phyloP scores from a whole-genome alignment of 1,284 basidiomycete species.

The Heterobasidion annosum region DNA sequence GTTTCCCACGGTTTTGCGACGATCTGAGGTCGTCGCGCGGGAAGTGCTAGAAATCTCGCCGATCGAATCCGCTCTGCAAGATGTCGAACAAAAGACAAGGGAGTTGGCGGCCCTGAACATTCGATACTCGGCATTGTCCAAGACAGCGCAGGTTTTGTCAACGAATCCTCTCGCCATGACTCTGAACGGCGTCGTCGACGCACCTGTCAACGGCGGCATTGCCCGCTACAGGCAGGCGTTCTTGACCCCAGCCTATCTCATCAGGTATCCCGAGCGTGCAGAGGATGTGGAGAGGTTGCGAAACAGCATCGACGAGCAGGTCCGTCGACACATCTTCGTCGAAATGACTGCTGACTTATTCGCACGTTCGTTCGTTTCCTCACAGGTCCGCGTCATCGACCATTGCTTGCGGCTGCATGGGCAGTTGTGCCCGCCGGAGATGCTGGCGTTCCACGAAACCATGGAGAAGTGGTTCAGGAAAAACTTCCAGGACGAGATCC shows the following conservation, averaged over 20 bases:
- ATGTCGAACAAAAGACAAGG: slow-evolving; percentile 71
- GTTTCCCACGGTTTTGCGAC: slow-evolving; percentile 86
- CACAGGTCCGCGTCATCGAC: slow-evolving; percentile 71
- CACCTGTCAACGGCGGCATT: slow-evolving; percentile 71
- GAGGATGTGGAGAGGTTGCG: slow-evolving; percentile 67
- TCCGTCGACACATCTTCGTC: slow-evolving; percentile 21
- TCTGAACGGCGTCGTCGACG: slow-evolving; percentile 83
- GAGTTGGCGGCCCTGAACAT: slow-evolving; percentile 65
- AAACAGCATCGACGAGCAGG: slow-evolving; percentile 76
- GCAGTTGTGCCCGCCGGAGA: slow-evolving; percentile 77
- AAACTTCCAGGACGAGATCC: slow-evolving; percentile 86
- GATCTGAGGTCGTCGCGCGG: slow-evolving; percentile 81
- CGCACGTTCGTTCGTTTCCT: neutral
- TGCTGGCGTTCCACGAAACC: slow-evolving; percentile 87
- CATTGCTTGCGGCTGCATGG: slow-evolving; percentile 80
- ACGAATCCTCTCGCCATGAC: slow-evolving; percentile 86
- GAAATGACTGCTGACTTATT: neutral
- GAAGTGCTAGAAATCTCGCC: slow-evolving; percentile 80
- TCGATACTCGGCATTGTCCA: slow-evolving; percentile 70
- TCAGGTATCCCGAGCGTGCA: slow-evolving; percentile 61
- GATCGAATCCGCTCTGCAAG: slow-evolving; percentile 75
- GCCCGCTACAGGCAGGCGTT: slow-evolving; percentile 74
- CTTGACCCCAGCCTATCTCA: slow-evolving; percentile 63
- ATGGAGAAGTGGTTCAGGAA: slow-evolving; percentile 84
- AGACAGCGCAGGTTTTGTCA: slow-evolving; percentile 63